A percentile compares a stretch with the other conserved stretches of the same genome.
Evolutionary conservation across 495 filamentous ascomycete genomes (phyloP).

Genomic region (Neurospora tetraspora): DNA sequence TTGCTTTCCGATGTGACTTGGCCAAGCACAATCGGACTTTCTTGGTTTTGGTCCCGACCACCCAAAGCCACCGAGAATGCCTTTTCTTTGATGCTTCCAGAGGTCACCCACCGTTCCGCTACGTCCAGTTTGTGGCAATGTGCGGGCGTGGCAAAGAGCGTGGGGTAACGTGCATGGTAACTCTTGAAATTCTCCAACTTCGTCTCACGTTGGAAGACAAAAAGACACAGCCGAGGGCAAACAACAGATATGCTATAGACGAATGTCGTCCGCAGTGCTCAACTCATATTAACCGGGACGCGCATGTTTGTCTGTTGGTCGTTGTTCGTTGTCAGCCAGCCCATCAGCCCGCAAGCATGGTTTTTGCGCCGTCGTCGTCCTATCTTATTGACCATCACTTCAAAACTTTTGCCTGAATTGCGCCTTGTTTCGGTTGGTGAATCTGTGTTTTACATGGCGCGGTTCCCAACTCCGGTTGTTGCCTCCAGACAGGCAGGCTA

Average conservation of each 20-base stretch:
- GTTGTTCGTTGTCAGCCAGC: not conserved
- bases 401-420: not conserved
- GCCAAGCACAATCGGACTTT: not conserved
- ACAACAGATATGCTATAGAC: not conserved
- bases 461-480: not conserved
- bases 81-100: not conserved
- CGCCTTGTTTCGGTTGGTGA: not conserved
- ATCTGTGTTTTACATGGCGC: not conserved
- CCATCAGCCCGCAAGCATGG: not conserved
- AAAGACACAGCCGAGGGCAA: not conserved
- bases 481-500: not conserved
- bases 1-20: not conserved
- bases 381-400: not conserved
- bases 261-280: not conserved
- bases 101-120: not conserved
- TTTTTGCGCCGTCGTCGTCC: not conserved
- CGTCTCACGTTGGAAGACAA: not conserved
- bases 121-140: not conserved
- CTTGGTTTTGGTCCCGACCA: not conserved
- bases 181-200: not conserved
- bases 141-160: not conserved
- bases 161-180: not conserved
- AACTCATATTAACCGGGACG: not conserved
- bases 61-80: not conserved
- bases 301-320: not conserved